These are phyloP conservation scores for Ogataea philodendri DNA, from an alignment of 805 yeast genomes.

Conservation along the genomic window DNA sequence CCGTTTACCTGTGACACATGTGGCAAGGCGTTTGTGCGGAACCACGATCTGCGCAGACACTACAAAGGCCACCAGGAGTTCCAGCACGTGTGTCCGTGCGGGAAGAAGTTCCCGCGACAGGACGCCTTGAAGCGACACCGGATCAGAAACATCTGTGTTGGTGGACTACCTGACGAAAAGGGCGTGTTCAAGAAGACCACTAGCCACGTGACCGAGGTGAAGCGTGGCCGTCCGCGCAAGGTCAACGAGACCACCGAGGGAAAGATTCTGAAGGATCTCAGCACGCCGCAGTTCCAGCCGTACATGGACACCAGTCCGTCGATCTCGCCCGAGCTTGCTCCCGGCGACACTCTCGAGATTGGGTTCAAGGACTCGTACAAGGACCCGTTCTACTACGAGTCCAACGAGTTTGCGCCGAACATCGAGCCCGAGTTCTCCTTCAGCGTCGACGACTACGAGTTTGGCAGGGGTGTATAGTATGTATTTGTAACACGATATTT, in stretches of 20 bases:
- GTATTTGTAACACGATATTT: not conserved
- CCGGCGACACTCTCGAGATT: conserved; percentile 6
- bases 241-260: conserved; percentile 9
- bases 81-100: conserved; percentile 79
- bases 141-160: conserved; percentile 74
- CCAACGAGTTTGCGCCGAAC: conserved; percentile 11
- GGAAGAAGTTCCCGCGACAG: conserved; percentile 86
- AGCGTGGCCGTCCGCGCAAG: conserved; percentile 8
- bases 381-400: conserved; percentile 16
- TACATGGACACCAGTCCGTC: conserved; percentile 10
- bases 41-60: conserved; percentile 91
- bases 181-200: conserved; percentile 22
- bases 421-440: conserved; percentile 25
- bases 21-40: conserved; percentile 85
- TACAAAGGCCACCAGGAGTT: conserved; percentile 79
- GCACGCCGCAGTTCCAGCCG: conserved; percentile 6
- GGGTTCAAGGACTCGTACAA: conserved; percentile 11
- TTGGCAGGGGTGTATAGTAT: conserved; percentile 12
- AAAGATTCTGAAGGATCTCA: conserved; percentile 11
- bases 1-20: conserved; percentile 84
- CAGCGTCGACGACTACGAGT: conserved; percentile 24
- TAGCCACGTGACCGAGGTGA: conserved; percentile 4
- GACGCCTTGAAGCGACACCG: conserved; percentile 87
- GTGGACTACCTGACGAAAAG: conserved; percentile 52
- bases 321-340: conserved; percentile 7